Evolutionary conservation across 106 monocot species (phyloP).

Genomic region (Allium fistulosum): DNA sequence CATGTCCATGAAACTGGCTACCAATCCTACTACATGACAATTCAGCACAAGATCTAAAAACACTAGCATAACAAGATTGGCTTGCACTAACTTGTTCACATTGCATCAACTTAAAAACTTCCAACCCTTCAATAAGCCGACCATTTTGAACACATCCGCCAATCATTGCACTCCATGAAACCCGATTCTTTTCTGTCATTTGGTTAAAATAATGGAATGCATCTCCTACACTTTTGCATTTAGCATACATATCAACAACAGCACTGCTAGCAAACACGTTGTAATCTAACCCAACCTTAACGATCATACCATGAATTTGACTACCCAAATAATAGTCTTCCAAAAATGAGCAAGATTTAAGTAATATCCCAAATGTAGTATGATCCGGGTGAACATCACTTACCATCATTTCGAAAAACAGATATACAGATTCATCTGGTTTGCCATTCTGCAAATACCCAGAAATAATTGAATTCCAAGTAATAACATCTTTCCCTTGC

Average conservation of each 20-base stretch:
- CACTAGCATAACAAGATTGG: conserved; percentile 82
- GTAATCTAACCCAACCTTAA: conserved; percentile 29
- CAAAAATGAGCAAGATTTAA: conserved; percentile 29
- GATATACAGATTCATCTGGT: conserved; percentile 8
- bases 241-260: conserved; percentile 78
- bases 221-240: conserved; percentile 36
- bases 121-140: conserved; percentile 25
- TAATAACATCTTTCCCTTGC: conserved; percentile 40
- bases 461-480: conserved; percentile 57
- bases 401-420: conserved; percentile 33
- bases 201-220: conserved; percentile 44
- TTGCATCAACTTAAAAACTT: conserved; percentile 64
- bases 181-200: conserved; percentile 57
- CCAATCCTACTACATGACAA: conserved; percentile 29
- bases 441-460: conserved; percentile 27
- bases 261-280: conserved; percentile 55
- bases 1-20: conserved; percentile 65
- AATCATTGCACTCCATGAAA: conserved; percentile 80
- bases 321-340: conserved; percentile 23
- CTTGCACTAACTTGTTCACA: conserved; percentile 30
- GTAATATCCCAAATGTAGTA: conserved; percentile 42
- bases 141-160: conserved; percentile 70
- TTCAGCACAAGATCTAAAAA: conserved; percentile 64
- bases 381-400: conserved; percentile 22
- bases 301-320: conserved; percentile 44